Conservation (phyloP, 306 rosid genomes). For the Castanea crenata region DNA sequence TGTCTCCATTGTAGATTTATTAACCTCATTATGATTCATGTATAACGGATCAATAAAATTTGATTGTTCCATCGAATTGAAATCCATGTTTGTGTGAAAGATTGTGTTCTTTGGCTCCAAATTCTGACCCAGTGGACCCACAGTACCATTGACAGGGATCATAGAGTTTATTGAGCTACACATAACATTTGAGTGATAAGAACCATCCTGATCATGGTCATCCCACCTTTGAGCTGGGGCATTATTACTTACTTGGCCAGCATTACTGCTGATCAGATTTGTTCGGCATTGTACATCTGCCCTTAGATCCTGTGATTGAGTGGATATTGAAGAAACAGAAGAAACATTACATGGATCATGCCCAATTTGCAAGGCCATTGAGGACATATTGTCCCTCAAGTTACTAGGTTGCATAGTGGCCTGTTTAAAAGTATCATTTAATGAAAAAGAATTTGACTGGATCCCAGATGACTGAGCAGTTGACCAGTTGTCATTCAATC, state of each 20-base stretch:
- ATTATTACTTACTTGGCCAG: conserved; percentile 36
- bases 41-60: conserved; percentile 41
- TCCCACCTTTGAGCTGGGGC: conserved; percentile 62
- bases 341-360: conserved; percentile 40
- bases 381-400: conserved; percentile 38
- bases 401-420: conserved; percentile 28
- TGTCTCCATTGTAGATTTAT: conserved; percentile 34
- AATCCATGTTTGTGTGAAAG: conserved; percentile 45
- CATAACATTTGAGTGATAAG: conserved; percentile 42
- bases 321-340: conserved; percentile 41
- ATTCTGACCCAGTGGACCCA: conserved; percentile 40
- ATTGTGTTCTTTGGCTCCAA: conserved; percentile 29
- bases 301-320: conserved; percentile 42
- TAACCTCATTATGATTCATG: conserved; percentile 44
- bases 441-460: conserved; percentile 45
- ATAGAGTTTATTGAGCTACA: conserved; percentile 48
- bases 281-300: conserved; percentile 43
- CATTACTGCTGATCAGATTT: conserved; percentile 27
- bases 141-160: conserved; percentile 45
- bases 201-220: conserved; percentile 47
- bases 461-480: conserved; percentile 56
- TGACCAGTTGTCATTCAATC: conserved; percentile 59
- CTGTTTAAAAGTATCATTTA: conserved; percentile 42
- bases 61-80: conserved; percentile 15
- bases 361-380: conserved; percentile 40